Base-by-base conservation (phyloP, 2,329 filamentous ascomycete species). In the Pseudogymnoascus sp. region DNA sequence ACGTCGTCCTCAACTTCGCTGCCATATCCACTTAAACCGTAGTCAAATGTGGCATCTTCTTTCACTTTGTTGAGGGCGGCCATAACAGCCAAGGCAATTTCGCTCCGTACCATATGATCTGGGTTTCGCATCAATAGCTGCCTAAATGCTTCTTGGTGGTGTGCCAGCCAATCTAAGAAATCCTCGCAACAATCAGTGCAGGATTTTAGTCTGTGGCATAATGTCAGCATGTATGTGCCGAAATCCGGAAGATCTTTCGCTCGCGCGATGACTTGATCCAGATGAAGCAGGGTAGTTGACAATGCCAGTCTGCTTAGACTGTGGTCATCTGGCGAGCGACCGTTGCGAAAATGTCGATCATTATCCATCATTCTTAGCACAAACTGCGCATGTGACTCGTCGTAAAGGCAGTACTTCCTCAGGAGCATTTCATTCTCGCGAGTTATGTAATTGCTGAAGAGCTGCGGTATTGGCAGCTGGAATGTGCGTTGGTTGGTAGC, bases 361-460 rank as follows among this genome's bases (percentile, higher is more conserved):
- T 83, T 82, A 6, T 78, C 75, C 31, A 95, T 80, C 38, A 91
- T 78, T 62, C 81, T 79, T 37, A 81, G 78, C 14, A 92, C 81
- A 67, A 96, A 91, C 1, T 77, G 76, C 1, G 86, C 79, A 70
- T 96, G 90, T 34, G 81, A 81, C 1, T 84, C 83, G 69, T 96
- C 92, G 69, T 89, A 90, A 23, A 96, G 80, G 72, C 89, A 93
- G 70, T 96, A 92, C 16, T 89, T 85, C 62, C 89, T 85, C 56
- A 96, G 80, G 23, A 91, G 82, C 1, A 84, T 68, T 65, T 89
- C 86, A 68, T 97, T 97, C 60, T 93, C 87, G 64, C 80, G 76
- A 10, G 82, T 79, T 63, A 96, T 90, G 63, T 85, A 79, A n/a
- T 83, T 77, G 50, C 81, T 77, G 59, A 86, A 70, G 28, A 76